These are phyloP conservation scores for Coniosporium tulheliwenetii DNA, from an alignment of 2,329 filamentous ascomycete species.

Conservation along the genomic window DNA sequence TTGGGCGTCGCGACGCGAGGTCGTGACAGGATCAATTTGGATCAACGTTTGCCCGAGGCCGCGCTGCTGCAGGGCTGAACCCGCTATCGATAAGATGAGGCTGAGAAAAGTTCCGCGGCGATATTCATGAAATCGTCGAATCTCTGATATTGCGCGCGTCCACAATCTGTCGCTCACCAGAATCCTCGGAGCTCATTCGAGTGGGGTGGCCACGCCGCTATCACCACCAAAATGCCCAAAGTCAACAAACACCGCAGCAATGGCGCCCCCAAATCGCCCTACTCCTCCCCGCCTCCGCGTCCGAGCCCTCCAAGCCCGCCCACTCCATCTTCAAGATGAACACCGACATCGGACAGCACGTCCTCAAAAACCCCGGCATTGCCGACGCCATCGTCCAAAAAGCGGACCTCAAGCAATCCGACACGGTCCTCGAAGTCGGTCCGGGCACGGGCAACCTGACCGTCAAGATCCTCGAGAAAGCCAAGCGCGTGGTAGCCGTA, in stretches of 20 bases:
- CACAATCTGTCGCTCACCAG: too few species aligned
- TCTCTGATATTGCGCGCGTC: too few species aligned
- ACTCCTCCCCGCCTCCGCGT: constrained; percentile 24
- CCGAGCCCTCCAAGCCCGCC: constrained; percentile 31
- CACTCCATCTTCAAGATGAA: constrained; percentile 98
- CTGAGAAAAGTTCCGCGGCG: too few species aligned
- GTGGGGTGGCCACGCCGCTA: background rate
- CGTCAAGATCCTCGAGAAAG: constrained; percentile 73
- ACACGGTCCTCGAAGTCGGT: constrained; percentile 80
- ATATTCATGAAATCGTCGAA: too few species aligned
- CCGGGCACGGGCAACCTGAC: constrained; percentile 84
- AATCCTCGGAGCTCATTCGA: too few species aligned
- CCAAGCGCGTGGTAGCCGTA: constrained; percentile 69
- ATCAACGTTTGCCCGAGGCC: too few species aligned
- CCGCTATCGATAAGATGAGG: too few species aligned
- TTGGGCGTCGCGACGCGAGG: too few species aligned
- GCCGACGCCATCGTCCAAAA: constrained; percentile 74
- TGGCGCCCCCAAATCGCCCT: constrained; percentile 24
- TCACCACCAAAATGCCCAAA: constrained; percentile 26
- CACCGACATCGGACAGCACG: constrained; percentile 76
- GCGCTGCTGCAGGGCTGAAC: too few species aligned
- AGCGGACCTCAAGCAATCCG: constrained; percentile 77
- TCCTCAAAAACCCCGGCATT: constrained; percentile 82
- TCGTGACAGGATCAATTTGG: too few species aligned
- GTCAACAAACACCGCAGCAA: constrained; percentile 20